phyloP scores from a whole-genome alignment of 2,329 filamentous ascomycete genomes.

The Calonectria hawksworthii region DNA sequence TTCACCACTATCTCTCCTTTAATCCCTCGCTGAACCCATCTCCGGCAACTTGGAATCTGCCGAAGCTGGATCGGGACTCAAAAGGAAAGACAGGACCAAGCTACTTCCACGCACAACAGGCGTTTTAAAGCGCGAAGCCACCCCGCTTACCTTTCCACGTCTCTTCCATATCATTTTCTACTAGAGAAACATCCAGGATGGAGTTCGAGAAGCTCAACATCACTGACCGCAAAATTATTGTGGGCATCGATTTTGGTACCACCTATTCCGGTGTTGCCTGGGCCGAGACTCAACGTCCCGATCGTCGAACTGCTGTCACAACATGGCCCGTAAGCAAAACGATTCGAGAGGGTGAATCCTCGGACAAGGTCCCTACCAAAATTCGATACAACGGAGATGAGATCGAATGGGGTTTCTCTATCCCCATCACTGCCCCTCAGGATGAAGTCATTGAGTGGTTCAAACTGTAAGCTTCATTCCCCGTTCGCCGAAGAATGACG shows the following conservation, averaged over 20 bases:
- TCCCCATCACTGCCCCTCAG: conserved; percentile 55
- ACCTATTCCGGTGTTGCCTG: conserved; percentile 67
- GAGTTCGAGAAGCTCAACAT: conserved; percentile 53
- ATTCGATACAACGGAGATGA: conserved; percentile 55
- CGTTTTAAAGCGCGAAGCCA: neutral
- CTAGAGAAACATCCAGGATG: conserved; percentile 41
- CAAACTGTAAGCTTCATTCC: conserved; percentile 58
- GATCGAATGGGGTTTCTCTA: conserved; percentile 62
- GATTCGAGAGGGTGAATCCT: conserved; percentile 52
- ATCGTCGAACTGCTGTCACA: conserved; percentile 53
- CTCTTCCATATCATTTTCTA: neutral
- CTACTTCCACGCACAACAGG: neutral
- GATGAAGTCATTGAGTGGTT: conserved; percentile 61
- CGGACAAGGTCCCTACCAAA: conserved; percentile 62
- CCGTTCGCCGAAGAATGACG: neutral
- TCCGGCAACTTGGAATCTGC: neutral
- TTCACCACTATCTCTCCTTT: neutral
- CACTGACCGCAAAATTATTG: conserved; percentile 58
- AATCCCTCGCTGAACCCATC: neutral
- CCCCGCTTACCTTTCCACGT: neutral
- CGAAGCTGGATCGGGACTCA: neutral
- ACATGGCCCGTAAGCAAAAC: conserved; percentile 58
- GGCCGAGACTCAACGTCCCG: conserved; percentile 57
- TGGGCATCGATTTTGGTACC: conserved; percentile 68
- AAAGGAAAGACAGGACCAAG: neutral